phyloP scores from a whole-genome alignment of 106 monocot species.

The Gastrodia elata region DNA sequence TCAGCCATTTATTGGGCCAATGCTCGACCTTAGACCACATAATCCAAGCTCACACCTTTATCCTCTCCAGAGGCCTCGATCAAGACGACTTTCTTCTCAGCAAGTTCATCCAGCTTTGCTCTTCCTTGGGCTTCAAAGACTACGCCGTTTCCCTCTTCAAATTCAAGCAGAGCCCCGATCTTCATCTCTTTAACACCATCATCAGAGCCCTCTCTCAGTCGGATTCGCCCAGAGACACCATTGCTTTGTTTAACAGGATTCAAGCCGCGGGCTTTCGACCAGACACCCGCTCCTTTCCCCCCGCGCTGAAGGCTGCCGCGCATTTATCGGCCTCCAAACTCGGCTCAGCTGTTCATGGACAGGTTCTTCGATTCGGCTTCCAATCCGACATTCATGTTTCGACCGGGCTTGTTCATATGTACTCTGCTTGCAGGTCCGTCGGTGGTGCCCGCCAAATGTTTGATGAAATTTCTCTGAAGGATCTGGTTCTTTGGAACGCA shows the following conservation, averaged over 20 bases:
- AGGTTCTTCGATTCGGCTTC: slow-evolving; percentile 26
- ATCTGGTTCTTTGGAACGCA: slow-evolving; percentile 53
- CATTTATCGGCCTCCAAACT: slow-evolving; percentile 15
- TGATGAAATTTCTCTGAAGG: slow-evolving; percentile 35
- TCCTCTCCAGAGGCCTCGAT: slow-evolving; percentile 47
- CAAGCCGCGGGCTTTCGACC: slow-evolving; percentile 35
- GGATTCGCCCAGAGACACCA: slow-evolving; percentile 26
- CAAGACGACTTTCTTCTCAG: slow-evolving; percentile 41
- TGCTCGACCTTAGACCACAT: slow-evolving; percentile 41
- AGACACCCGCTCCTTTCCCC: slow-evolving; percentile 62
- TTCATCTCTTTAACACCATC: slow-evolving; percentile 54
- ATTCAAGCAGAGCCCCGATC: slow-evolving; percentile 18
- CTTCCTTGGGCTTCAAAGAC: slow-evolving; percentile 29
- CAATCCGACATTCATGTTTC: slow-evolving; percentile 29
- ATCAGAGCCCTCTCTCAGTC: slow-evolving; percentile 35
- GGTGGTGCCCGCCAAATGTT: slow-evolving; percentile 44
- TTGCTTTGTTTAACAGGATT: slow-evolving; percentile 31
- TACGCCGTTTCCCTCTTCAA: slow-evolving; percentile 43
- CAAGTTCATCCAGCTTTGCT: slow-evolving; percentile 40
- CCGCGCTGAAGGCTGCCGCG: slow-evolving; percentile 42
- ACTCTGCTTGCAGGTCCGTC: slow-evolving; percentile 20
- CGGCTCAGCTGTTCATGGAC: slow-evolving; percentile 41
- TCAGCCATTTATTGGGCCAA: slow-evolving; percentile 24
- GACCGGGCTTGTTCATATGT: slow-evolving; percentile 39
- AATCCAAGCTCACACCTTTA: slow-evolving; percentile 41